These are phyloP conservation scores for Gaertneriomyces semiglobifer DNA, from an alignment of 192 early-diverging fungal genomes.

Conservation along the genomic window DNA sequence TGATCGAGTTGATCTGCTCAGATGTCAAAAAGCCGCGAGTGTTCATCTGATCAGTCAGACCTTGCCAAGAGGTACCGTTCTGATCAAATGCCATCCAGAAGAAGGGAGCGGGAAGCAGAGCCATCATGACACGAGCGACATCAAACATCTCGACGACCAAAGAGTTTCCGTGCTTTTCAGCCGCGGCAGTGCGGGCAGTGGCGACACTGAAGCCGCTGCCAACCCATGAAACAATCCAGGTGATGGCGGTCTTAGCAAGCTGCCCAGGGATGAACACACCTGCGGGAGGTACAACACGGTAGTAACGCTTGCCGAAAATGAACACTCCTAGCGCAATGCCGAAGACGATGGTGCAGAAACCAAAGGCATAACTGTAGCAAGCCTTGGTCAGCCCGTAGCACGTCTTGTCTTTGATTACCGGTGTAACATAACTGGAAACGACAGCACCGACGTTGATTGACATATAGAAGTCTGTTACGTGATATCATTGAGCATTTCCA, in stretches of 20 bases:
- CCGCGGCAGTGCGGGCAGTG: slow-evolving; percentile 9
- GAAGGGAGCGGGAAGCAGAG: slow-evolving; percentile 32
- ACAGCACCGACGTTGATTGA: slow-evolving; percentile 60
- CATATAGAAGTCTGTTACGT: slow-evolving; percentile 37
- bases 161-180: slow-evolving; percentile 14
- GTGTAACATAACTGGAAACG: slow-evolving; percentile 46
- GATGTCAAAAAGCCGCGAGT: slow-evolving; percentile 25
- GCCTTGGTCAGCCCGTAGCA: slow-evolving; percentile 34
- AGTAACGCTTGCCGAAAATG: slow-evolving; percentile 47
- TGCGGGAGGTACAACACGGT: slow-evolving; percentile 61
- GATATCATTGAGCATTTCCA: background rate
- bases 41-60: slow-evolving; percentile 34
- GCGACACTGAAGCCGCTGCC: slow-evolving; percentile 4
- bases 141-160: slow-evolving; percentile 35
- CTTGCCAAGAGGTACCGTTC: slow-evolving; percentile 36
- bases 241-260: slow-evolving; percentile 35
- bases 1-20: slow-evolving; percentile 30
- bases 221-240: slow-evolving; percentile 12
- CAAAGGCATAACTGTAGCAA: slow-evolving; percentile 50
- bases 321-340: slow-evolving; percentile 45
- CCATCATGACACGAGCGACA: slow-evolving; percentile 33
- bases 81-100: slow-evolving; percentile 50
- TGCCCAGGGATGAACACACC: slow-evolving; percentile 52
- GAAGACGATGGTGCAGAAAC: slow-evolving; percentile 43
- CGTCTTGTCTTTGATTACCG: slow-evolving; percentile 30